These are phyloP conservation scores for Basidiobolus heterosporus DNA, from an alignment of 371 early-diverging fungal species.

Conservation along the genomic window DNA sequence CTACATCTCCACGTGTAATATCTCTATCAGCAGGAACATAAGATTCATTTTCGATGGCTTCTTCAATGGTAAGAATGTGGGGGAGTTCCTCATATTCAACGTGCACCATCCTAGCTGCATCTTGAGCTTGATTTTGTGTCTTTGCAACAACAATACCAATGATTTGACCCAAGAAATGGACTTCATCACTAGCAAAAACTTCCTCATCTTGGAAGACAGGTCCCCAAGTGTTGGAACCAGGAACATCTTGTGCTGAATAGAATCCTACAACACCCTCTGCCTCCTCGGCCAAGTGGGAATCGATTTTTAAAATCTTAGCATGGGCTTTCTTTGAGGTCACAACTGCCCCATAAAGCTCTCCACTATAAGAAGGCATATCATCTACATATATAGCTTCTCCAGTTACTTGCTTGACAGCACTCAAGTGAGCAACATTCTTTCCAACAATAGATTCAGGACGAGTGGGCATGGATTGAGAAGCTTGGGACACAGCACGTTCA, in stretches of 20 bases:
- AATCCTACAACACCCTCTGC: slow-evolving; percentile 41
- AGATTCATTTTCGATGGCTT: slow-evolving; percentile 40
- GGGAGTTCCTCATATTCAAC: slow-evolving; percentile 44
- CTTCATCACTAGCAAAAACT: slow-evolving; percentile 42
- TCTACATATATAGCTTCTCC: slow-evolving; percentile 62
- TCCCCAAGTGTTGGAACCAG: slow-evolving; percentile 33
- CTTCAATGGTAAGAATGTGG: slow-evolving; percentile 42
- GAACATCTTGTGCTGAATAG: slow-evolving; percentile 40
- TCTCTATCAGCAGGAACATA: slow-evolving; percentile 27
- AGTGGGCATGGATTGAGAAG: slow-evolving; percentile 16
- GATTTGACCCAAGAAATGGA: slow-evolving; percentile 42
- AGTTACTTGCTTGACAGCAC: slow-evolving; percentile 64
- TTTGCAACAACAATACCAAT: slow-evolving; percentile 57
- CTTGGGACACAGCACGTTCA: slow-evolving; percentile 21
- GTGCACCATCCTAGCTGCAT: slow-evolving; percentile 40
- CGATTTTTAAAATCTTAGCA: slow-evolving; percentile 38
- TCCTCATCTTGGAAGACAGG: slow-evolving; percentile 39
- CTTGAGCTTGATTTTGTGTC: slow-evolving; percentile 31
- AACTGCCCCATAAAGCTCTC: slow-evolving; percentile 41
- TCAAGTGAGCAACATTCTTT: slow-evolving; percentile 38
- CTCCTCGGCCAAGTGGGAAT: slow-evolving; percentile 32
- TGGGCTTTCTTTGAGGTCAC: slow-evolving; percentile 42
- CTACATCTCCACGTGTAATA: slow-evolving; percentile 33
- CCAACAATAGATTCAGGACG: slow-evolving; percentile 24
- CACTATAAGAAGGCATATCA: slow-evolving; percentile 43